phyloP scores from a whole-genome alignment of 1,139 yeast genomes.

The Sugiyamaella paludigena region DNA sequence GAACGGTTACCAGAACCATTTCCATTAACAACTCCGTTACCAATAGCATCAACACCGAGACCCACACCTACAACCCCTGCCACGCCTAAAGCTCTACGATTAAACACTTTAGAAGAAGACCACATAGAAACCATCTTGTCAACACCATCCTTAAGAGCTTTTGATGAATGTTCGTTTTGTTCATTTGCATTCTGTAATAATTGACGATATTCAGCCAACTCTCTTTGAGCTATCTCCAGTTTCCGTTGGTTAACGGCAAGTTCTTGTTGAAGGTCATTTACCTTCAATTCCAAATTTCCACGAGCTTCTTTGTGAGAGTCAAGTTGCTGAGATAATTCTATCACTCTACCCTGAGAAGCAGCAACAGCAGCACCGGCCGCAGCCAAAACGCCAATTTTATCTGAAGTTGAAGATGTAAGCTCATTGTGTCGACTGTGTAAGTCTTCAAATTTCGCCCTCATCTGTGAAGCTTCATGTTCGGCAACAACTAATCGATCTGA shows the following conservation, averaged over 20 bases:
- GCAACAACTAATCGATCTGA: slow-evolving; percentile 28
- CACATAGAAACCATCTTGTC: slow-evolving; percentile 33
- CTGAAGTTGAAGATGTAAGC: slow-evolving; percentile 30
- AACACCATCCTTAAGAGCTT: slow-evolving; percentile 30
- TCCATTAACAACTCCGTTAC: neutral
- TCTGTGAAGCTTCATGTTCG: slow-evolving; percentile 28
- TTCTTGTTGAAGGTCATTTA: slow-evolving; percentile 23
- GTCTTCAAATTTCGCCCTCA: slow-evolving; percentile 24
- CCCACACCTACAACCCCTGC: slow-evolving; percentile 11
- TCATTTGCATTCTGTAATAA: slow-evolving; percentile 24
- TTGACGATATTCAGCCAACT: slow-evolving; percentile 22
- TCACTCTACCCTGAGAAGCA: slow-evolving; percentile 30
- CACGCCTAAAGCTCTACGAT: slow-evolving; percentile 14
- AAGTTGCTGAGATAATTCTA: slow-evolving; percentile 26
- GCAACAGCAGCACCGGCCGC: slow-evolving; percentile 33
- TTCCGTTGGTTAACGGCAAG: slow-evolving; percentile 23
- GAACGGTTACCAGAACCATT: neutral
- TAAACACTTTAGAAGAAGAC: slow-evolving; percentile 30
- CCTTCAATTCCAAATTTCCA: slow-evolving; percentile 23
- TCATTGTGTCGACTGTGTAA: slow-evolving; percentile 20
- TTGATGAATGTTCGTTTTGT: slow-evolving; percentile 27
- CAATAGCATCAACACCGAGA: slow-evolving; percentile 8
- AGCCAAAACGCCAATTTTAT: slow-evolving; percentile 30
- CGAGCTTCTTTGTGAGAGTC: slow-evolving; percentile 25
- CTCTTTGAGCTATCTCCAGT: slow-evolving; percentile 20